Conservation (phyloP, 345 rosid genomes). For the Corymbia maculata region DNA sequence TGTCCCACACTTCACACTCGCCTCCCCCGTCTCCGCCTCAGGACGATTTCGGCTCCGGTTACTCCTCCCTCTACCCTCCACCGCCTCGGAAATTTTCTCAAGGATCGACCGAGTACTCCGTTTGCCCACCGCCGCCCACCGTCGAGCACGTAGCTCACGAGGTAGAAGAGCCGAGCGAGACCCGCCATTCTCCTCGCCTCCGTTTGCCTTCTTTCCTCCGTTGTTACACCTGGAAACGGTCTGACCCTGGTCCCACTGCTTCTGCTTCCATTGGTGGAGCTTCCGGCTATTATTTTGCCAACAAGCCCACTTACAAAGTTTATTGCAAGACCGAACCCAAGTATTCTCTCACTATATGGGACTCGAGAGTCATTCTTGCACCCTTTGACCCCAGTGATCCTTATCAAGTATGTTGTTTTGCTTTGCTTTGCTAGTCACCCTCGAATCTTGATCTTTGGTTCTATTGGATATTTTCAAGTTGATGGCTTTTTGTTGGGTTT, state of each 20-base stretch:
- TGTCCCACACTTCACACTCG: slow-evolving; percentile 28
- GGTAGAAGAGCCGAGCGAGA: not conserved
- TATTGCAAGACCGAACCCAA: slow-evolving; percentile 54
- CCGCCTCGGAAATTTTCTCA: slow-evolving; percentile 29
- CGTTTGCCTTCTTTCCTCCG: slow-evolving; percentile 21
- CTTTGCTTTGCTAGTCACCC: not conserved
- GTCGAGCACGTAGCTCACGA: slow-evolving; percentile 22
- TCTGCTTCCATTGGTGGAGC: not conserved
- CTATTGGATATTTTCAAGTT: not conserved
- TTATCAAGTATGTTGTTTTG: slow-evolving; percentile 31
- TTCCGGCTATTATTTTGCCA: slow-evolving; percentile 21
- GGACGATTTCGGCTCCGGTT: not conserved
- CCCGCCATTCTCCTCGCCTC: slow-evolving; percentile 21
- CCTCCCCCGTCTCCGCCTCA: not conserved
- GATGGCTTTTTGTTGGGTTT: not conserved
- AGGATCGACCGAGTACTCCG: slow-evolving; percentile 17
- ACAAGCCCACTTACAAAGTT: slow-evolving; percentile 41
- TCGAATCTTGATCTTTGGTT: not conserved
- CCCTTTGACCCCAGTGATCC: slow-evolving; percentile 40
- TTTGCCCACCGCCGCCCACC: slow-evolving; percentile 4
- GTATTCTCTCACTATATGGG: slow-evolving; percentile 47
- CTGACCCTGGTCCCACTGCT: not conserved
- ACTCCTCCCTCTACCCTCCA: not conserved
- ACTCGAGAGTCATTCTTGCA: slow-evolving; percentile 53
- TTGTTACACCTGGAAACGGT: slow-evolving; percentile 15